Evolutionary conservation across 2,329 filamentous ascomycete genomes (phyloP), one percentile per base, ranked within the genome.

Genomic region (Fusarium pseudograminearum): DNA sequence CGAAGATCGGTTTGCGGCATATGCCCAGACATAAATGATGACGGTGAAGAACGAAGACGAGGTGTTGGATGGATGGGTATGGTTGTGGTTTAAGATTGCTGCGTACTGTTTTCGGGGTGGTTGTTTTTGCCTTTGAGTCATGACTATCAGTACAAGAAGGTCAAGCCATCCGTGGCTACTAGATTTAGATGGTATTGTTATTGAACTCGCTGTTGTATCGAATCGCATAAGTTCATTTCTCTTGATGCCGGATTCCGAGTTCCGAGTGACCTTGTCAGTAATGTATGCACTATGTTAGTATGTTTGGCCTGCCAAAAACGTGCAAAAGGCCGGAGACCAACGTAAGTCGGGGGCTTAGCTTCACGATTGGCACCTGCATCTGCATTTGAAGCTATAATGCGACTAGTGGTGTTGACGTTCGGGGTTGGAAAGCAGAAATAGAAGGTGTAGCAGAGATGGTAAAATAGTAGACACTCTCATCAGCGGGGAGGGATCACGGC

Each of bases 1-100:
- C 74, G 81, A 81, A 68, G 77, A 81, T 44, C 81, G 79, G 16
- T 85, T 85, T 69, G 58, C 76, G 68, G 56, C 76, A 34, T 74
- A 65, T 57, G 69, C 73, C 3, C 65, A 67, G 38, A 67, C 46
- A 15, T 75, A 69, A 69, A 30, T 10, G 40, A 64, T 33, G 44
- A 41, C 26, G 31, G 56, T 50, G 33, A 30, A 41, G 20, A 57
- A 30, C 16, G 31, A 48, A 33, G 46, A 34, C 11, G 47, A 36
- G 57, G 63, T 46, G 45, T 50, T 58, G 38, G n/a, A 20, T 51
- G 44, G 52, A 48, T 24, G 41, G 52, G 47, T 20, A 38, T 52
- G 20, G 12, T 44, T 57, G 56, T 56, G 57, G 22, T 53, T 47
- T 31, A 56, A 44, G 59, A 55, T 45, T 30, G 11, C 34, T 57